Percentiles rank a stretch among this genome's conserved stretches.
phyloP scores from a whole-genome alignment of 2,329 filamentous ascomycete species.

The Xylaria sp. region DNA sequence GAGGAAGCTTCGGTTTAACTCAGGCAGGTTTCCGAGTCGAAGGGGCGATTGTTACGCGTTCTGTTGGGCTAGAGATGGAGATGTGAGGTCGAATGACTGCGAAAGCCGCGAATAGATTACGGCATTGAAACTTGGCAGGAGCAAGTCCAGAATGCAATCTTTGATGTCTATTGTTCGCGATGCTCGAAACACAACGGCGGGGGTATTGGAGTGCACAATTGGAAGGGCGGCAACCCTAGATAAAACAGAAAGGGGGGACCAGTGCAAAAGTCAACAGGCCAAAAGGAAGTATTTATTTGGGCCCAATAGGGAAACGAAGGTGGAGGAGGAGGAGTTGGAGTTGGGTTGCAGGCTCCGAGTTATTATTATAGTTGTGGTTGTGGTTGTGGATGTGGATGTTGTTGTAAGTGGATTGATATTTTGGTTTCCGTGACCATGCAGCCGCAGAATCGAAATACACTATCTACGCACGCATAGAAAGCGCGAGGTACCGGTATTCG shows the following conservation, averaged over 20 bases:
- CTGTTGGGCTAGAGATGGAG: background rate
- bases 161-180: background rate
- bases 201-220: background rate
- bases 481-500: background rate
- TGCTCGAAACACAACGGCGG: background rate
- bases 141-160: background rate
- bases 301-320: background rate
- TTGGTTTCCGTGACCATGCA: background rate
- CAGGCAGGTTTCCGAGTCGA: background rate
- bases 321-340: no score
- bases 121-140: background rate
- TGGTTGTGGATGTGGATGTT: background rate
- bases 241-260: background rate
- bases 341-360: background rate
- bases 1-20: no score
- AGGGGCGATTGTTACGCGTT: background rate
- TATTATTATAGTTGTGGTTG: background rate
- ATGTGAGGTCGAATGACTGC: constrained; percentile 1
- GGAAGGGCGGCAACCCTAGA: background rate
- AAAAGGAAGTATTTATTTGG: constrained; percentile 13
- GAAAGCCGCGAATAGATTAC: background rate
- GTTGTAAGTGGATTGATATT: no score
- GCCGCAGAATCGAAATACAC: background rate
- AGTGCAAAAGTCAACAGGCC: background rate
- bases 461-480: no score